Evolutionary conservation across 2,329 filamentous ascomycete genomes (phyloP).

Genomic region (Botryotinia calthae): DNA sequence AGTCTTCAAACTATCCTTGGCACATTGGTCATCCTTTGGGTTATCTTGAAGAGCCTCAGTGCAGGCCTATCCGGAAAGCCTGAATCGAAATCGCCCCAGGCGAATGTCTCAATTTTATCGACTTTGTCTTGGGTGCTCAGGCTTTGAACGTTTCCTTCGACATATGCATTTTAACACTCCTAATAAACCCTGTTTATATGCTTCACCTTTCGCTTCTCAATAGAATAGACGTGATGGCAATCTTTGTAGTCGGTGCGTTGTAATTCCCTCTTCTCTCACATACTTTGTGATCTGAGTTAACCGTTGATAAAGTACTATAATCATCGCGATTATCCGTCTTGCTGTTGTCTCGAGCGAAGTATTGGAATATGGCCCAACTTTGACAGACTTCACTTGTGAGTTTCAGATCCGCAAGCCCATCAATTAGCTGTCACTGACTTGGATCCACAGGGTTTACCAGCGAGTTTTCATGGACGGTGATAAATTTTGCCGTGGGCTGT

Average conservation of each 20-base stretch:
- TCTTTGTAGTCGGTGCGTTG: not conserved
- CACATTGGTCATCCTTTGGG: too few relatives aligned
- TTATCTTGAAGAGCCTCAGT: too few relatives aligned
- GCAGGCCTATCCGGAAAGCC: not conserved
- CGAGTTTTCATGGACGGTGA: too few relatives aligned
- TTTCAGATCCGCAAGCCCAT: not conserved
- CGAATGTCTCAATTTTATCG: not conserved
- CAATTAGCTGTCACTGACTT: too few relatives aligned
- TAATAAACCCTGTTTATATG: not conserved
- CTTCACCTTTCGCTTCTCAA: not conserved
- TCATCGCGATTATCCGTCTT: not conserved
- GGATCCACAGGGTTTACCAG: too few relatives aligned
- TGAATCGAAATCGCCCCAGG: not conserved
- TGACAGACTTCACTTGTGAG: not conserved
- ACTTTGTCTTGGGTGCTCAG: not conserved
- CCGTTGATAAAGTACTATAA: not conserved
- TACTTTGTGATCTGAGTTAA: too few relatives aligned
- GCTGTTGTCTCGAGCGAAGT: not conserved
- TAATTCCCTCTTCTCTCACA: not conserved
- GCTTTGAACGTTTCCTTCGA: not conserved
- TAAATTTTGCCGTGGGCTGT: too few relatives aligned
- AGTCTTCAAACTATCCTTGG: too few relatives aligned
- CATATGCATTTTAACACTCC: not conserved
- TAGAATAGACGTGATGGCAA: not conserved
- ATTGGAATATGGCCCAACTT: not conserved